phyloP scores from a whole-genome alignment of 2,329 filamentous ascomycete genomes.

The Calonectria pteridis region DNA sequence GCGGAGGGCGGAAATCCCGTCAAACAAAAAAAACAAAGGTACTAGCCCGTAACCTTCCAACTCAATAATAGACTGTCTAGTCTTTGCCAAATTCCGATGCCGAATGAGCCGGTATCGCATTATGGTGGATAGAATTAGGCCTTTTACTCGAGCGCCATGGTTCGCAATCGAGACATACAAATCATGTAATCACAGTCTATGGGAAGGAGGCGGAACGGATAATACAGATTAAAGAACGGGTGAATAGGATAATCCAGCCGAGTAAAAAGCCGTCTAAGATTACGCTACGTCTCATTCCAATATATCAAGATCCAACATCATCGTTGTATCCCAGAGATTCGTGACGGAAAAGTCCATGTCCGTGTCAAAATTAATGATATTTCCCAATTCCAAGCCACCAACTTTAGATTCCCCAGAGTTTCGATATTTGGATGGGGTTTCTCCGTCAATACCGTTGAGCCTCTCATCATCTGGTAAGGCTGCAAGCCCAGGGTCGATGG shows the following conservation, averaged over 20 bases:
- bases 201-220: background rate
- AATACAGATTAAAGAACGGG: background rate
- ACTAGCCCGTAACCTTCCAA: background rate
- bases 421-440: background rate
- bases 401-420: background rate
- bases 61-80: background rate
- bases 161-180: too few relatives aligned
- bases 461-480: background rate
- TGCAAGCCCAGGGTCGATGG: background rate
- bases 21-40: background rate
- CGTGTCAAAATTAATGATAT: background rate
- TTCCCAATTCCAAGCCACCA: background rate
- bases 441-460: too few relatives aligned
- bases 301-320: background rate
- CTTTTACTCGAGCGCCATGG: background rate
- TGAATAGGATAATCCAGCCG: background rate
- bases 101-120: background rate
- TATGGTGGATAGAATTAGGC: background rate
- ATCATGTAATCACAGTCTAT: background rate
- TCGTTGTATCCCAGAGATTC: background rate
- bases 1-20: background rate
- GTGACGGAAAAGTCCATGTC: background rate
- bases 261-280: background rate
- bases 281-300: background rate
- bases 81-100: background rate